Evolutionary conservation across 1,139 yeast species (phyloP), one percentile per base, ranked within the genome.

Genomic region (Hansenula sp.): DNA sequence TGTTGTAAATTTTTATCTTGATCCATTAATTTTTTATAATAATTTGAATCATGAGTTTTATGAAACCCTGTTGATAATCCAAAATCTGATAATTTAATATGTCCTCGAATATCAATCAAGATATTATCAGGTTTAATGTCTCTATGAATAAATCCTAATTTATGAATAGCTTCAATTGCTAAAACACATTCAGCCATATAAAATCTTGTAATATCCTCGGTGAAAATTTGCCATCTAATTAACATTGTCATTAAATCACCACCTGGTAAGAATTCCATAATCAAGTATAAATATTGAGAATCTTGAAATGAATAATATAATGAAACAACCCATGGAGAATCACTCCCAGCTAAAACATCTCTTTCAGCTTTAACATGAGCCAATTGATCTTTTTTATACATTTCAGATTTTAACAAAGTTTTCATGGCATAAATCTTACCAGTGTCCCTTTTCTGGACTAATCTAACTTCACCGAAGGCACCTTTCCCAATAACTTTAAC

Each of bases 231-330:
- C 94, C 94, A 85, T 65, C 90, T 78, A 57, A 85, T 85, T 58
- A 85, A 70, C 94, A 85, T 85, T 0, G 94, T 85, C 94, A 85
- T 85, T 54, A 85, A 70, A 65, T 85, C 94, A 52, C 94, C 94
- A 50, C 94, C 94, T 4, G 94, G 94, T 50, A 85, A 72, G 60
- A 84, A 85, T 59, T 85, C 94, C 94, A 85, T 85, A 54, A 85
- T 85, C 56, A 85, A 70, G 59, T 85, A 85, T 49, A 85, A 67
- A 58, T 85, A 84, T 55, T 84, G 84, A 1, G 84, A 63, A 66
- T 85, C 94, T 63, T 85, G 94, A 66, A 85, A 85, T 1, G 94
- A 85, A 60, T 85, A 85, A 59, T 83, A 84, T 49, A 85, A 68
- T 0, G 91, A 83, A 38, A 85, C 94, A 44, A 85, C 93, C 94